Evolutionary conservation across 2,329 filamentous ascomycete species (phyloP), one percentile per base, ranked within the genome.

Genomic region (Epichloe typhina): DNA sequence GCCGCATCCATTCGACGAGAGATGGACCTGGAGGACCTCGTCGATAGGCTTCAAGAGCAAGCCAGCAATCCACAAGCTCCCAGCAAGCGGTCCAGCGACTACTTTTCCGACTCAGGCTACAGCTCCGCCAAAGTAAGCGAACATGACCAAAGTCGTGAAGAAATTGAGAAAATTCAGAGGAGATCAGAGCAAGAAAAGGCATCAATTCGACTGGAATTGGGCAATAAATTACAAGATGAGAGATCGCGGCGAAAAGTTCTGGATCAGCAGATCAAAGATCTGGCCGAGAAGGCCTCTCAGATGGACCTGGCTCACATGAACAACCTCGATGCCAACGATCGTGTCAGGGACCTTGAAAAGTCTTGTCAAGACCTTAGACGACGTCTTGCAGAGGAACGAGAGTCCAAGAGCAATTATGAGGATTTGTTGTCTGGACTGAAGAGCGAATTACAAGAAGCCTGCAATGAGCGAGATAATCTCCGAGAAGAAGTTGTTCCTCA

Each of bases 51-150:
- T 58, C 90, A 96, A 64, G 72, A 81, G n/a, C 89, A 96, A 61
- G 75, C 76, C 55, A 76, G 74, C 66, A 75, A 81, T 67, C 62
- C 75, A 61, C 69, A 74, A 66, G 63, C 72, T 58, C 60, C 76
- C 31, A 82, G 79, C 55, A 84, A 86, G 64, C 80, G 91, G 54
- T 94, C 88, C 9, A 97, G 93, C 69, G 93, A 98, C 69, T 97
- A 98, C 70, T 98, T 93, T 65, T 98, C 93, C 2, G 93, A 98
- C 66, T 95, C 90, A 5, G 93, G 93, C 35, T 84, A 88, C 52
- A 91, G 88, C 65, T 91, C 88, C 1, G 77, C 87, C 49, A 86
- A 88, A 61, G 84, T 83, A 61, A 83, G 84, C 54, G 84, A 87
- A 45, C 72, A 72, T 53, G 80, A 83, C 53, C 72, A 78, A 42